Base-by-base conservation (phyloP, 2,329 filamentous ascomycete species). In the Rasamsonia emersonii region DNA sequence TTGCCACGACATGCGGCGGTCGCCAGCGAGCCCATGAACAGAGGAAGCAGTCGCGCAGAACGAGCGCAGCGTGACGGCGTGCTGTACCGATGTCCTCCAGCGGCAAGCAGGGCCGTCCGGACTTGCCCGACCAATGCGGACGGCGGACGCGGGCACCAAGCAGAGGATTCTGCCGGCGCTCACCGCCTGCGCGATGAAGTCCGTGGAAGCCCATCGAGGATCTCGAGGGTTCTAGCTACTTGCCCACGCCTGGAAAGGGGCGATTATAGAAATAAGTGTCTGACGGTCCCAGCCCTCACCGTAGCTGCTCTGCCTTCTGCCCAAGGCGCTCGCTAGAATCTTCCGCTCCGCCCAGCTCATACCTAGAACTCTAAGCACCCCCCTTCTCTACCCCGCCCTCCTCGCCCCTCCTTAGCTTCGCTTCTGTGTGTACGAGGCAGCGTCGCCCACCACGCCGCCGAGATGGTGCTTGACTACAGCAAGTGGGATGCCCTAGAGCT, bases 401-500 rank as follows among this genome's bases (percentile, higher is more conserved):
- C 7, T 15, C 17, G 26, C 26, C 26, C 26, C 26, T 28, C 26
- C 15, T n/a, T n/a, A n/a, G n/a, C n/a, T n/a, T n/a, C n/a, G n/a
- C n/a, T n/a, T n/a, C n/a, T n/a, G n/a, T n/a, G n/a, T n/a, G n/a
- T n/a, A n/a, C n/a, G n/a, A n/a, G n/a, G n/a, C n/a, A n/a, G n/a
- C n/a, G n/a, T n/a, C n/a, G n/a, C n/a, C n/a, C n/a, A n/a, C n/a
- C n/a, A n/a, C n/a, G n/a, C n/a, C n/a, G n/a, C 36, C 40, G 53
- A 45, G 11, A 71, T 71, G 68, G 66, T 69, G n/a, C 67, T 82
- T 41, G 73, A 82, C 50, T 82, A 73, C 51, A 71, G 68, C 53
- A 73, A 73, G 55, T 73, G 70, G 70, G 70, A 96, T 58, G 80
- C 82, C 38, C 75, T 98, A 54, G 91, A 98, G 77, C 79, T 98